A percentile compares a stretch with the other conserved stretches of the same genome.
Conservation (phyloP, 192 early-diverging fungal species). For the Backusella psychrophila region DNA sequence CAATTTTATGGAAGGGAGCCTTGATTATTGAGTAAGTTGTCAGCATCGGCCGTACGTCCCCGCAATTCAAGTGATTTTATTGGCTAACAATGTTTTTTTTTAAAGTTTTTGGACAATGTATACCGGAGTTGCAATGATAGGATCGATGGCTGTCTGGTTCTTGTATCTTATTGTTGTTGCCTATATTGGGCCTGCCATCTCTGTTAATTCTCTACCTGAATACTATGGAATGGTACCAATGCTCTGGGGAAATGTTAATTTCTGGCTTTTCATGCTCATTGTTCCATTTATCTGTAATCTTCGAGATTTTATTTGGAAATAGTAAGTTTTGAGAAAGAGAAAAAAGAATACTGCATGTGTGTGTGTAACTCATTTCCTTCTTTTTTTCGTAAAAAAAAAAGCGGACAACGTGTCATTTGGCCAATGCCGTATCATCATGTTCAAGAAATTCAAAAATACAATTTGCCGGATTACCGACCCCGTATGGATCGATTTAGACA, state of each 20-base stretch:
- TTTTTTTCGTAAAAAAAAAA: slow-evolving; percentile 28
- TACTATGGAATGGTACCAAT: slow-evolving; percentile 71
- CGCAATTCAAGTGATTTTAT: slow-evolving; percentile 11
- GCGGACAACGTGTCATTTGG: slow-evolving; percentile 68
- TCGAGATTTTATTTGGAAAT: slow-evolving; percentile 96
- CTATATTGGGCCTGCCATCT: slow-evolving; percentile 61
- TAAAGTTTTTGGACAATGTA: slow-evolving; percentile 89
- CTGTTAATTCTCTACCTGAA: slow-evolving; percentile 62
- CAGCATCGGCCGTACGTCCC: not conserved
- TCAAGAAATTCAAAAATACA: slow-evolving; percentile 99
- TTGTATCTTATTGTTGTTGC: slow-evolving; percentile 83
- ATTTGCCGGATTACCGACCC: slow-evolving; percentile 96
- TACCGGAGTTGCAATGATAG: slow-evolving; percentile 86
- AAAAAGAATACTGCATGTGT: not conserved
- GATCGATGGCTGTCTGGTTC: slow-evolving; percentile 88
- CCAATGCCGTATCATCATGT: slow-evolving; percentile 91
- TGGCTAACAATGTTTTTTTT: not conserved
- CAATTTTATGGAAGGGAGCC: slow-evolving; percentile 93
- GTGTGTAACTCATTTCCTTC: not conserved
- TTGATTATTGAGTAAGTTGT: slow-evolving; percentile 73
- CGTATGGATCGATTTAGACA: slow-evolving; percentile 98
- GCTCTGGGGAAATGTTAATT: slow-evolving; percentile 64
- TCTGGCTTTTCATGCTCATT: slow-evolving; percentile 88
- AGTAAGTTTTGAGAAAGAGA: slow-evolving; percentile 56
- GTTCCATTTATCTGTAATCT: slow-evolving; percentile 81